Evolutionary conservation across 1,284 basidiomycete species (phyloP).

Genomic region (Sphagnurus paluster): DNA sequence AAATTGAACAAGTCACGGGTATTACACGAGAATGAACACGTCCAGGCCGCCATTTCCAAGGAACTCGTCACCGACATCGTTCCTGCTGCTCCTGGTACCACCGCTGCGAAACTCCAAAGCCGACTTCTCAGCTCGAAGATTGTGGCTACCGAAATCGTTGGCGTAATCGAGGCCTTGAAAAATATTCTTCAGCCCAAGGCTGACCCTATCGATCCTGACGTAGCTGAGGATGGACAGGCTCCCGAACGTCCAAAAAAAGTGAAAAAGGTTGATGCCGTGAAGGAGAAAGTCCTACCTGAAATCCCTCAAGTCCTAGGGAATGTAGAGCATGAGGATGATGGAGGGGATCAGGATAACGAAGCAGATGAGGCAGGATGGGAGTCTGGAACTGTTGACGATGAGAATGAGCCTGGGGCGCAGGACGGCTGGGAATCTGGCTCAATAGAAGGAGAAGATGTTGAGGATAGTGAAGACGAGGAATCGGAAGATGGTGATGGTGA

Average conservation of each 20-base stretch:
- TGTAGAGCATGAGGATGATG: constrained; percentile 16
- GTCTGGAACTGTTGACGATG: constrained; percentile 47
- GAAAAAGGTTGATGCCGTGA: constrained; percentile 27
- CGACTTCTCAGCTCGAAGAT: constrained; percentile 78
- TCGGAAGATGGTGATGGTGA: constrained; percentile 26
- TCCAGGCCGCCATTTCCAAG: constrained; percentile 44
- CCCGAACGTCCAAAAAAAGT: constrained; percentile 23
- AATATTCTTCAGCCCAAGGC: constrained; percentile 40
- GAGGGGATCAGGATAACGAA: constrained; percentile 25
- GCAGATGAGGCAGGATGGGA: constrained; percentile 59
- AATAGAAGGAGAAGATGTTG: constrained; percentile 15
- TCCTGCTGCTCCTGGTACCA: constrained; percentile 39
- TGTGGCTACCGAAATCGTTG: constrained; percentile 61
- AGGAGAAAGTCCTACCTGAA: constrained; percentile 24
- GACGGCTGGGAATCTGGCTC: constrained; percentile 46
- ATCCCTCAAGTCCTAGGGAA: constrained; percentile 9
- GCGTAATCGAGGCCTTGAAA: constrained; percentile 52
- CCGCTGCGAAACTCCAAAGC: constrained; percentile 64
- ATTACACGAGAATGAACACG: constrained; percentile 45
- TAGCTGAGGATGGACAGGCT: constrained; percentile 28
- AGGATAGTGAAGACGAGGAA: constrained; percentile 23
- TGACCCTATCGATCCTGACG: constrained; percentile 20
- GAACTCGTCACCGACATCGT: constrained; percentile 38
- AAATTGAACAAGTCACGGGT: constrained; percentile 76
- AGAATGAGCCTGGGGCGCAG: constrained; percentile 29